Percentiles rank a stretch among this genome's conserved stretches.
Evolutionary conservation across 106 monocot species (phyloP).

Genomic region (Dendrobium nobile): DNA sequence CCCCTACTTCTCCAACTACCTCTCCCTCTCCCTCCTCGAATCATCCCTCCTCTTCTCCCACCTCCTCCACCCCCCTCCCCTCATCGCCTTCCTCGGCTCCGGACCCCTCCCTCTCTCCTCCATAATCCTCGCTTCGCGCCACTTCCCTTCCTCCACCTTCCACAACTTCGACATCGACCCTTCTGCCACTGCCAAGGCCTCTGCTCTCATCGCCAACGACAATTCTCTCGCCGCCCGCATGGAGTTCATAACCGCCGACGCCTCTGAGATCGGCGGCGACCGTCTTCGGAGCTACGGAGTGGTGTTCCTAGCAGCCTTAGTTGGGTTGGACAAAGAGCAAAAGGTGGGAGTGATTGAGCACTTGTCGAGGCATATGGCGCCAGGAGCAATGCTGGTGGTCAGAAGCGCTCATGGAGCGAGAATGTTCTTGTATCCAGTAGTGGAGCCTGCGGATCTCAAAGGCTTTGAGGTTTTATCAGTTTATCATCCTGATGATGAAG

Average conservation of each 20-base stretch:
- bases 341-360: slow-evolving; percentile 60
- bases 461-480: slow-evolving; percentile 66
- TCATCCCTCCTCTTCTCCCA: slow-evolving; percentile 36
- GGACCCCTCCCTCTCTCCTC: slow-evolving; percentile 67
- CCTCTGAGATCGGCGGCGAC: neutral
- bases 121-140: slow-evolving; percentile 47
- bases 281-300: slow-evolving; percentile 43
- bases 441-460: slow-evolving; percentile 31
- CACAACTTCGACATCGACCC: slow-evolving; percentile 56
- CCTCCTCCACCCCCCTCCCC: slow-evolving; percentile 9
- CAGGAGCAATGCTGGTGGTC: slow-evolving; percentile 57
- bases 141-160: slow-evolving; percentile 30
- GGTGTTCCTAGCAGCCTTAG: slow-evolving; percentile 73
- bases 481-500: slow-evolving; percentile 67
- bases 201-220: slow-evolving; percentile 33
- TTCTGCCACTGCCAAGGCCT: slow-evolving; percentile 35
- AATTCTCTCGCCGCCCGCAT: slow-evolving; percentile 37
- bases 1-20: slow-evolving; percentile 75
- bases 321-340: slow-evolving; percentile 43
- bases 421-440: slow-evolving; percentile 80
- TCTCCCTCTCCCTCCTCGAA: slow-evolving; percentile 50
- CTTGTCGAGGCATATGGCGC: slow-evolving; percentile 53
- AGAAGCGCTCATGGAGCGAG: slow-evolving; percentile 78
- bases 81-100: slow-evolving; percentile 75
- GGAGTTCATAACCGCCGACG: slow-evolving; percentile 60